phyloP scores from a whole-genome alignment of 768 basidiomycete genomes.

The Boletus rubescentipes region DNA sequence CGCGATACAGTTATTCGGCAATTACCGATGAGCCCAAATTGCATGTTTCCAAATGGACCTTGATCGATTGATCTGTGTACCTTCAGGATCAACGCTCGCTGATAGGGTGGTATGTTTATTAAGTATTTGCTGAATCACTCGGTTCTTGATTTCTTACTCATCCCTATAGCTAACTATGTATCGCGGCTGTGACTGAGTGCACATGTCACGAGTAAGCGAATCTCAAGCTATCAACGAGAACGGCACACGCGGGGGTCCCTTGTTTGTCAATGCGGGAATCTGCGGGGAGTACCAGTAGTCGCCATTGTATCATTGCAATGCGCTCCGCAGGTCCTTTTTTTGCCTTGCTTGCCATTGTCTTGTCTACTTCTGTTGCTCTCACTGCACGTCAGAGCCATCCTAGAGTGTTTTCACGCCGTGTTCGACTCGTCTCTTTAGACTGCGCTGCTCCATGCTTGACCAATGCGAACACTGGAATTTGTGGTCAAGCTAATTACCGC shows the following conservation, averaged over 20 bases:
- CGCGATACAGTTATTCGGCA: conserved; percentile 38
- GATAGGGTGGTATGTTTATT: too few relatives aligned
- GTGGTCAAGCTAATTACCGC: too few relatives aligned
- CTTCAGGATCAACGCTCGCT: too few relatives aligned
- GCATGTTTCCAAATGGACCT: too few relatives aligned
- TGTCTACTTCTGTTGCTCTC: conserved; percentile 21
- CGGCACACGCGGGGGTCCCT: neutral
- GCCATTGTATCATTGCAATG: conserved; percentile 6
- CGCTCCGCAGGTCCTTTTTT: conserved; percentile 18
- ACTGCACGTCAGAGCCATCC: conserved; percentile 21
- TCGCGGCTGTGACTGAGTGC: neutral
- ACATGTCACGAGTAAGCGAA: neutral
- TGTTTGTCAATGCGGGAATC: neutral
- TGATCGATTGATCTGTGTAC: too few relatives aligned
- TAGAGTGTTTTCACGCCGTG: conserved; percentile 15
- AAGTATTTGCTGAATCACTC: neutral
- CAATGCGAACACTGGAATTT: too few relatives aligned
- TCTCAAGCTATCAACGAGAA: too few relatives aligned
- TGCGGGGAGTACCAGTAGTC: too few relatives aligned
- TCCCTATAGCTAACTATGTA: too few relatives aligned
- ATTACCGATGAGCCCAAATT: conserved; percentile 35
- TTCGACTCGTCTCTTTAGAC: conserved; percentile 32
- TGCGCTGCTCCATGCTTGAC: conserved; percentile 53
- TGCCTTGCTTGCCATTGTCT: too few relatives aligned
- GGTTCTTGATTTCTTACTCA: too few relatives aligned